Evolutionary conservation across 2,329 filamentous ascomycete genomes (phyloP).

Genomic region (Ceratocystis huliohia): DNA sequence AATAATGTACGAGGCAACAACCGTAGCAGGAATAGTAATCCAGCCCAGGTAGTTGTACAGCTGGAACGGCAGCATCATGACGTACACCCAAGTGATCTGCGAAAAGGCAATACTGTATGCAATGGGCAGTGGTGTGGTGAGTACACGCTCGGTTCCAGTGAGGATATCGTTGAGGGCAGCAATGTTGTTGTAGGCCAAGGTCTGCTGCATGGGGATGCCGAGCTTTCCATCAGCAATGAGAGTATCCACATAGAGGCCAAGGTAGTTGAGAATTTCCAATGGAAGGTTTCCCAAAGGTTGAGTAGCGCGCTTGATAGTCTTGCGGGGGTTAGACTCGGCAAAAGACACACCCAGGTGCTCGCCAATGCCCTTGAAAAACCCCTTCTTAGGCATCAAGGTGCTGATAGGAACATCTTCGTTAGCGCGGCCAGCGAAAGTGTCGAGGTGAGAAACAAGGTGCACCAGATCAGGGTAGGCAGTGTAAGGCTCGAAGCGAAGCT

Average conservation of each 20-base stretch:
- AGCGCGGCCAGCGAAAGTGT: slow-evolving; percentile 56
- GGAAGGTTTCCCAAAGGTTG: slow-evolving; percentile 72
- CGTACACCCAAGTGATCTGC: slow-evolving; percentile 78
- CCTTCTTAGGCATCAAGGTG: slow-evolving; percentile 31
- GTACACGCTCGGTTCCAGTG: slow-evolving; percentile 60
- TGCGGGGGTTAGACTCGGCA: slow-evolving; percentile 64
- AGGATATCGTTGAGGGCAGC: slow-evolving; percentile 58
- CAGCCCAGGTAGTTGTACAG: slow-evolving; percentile 51
- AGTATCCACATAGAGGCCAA: slow-evolving; percentile 53
- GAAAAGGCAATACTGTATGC: slow-evolving; percentile 76
- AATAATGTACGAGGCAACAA: slow-evolving; percentile 68
- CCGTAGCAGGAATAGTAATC: slow-evolving; percentile 65
- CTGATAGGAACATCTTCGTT: slow-evolving; percentile 30
- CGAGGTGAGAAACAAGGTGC: slow-evolving; percentile 56
- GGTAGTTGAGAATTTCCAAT: slow-evolving; percentile 63
- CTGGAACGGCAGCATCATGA: slow-evolving; percentile 71
- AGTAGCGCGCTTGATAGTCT: slow-evolving; percentile 58
- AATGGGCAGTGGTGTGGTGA: slow-evolving; percentile 69
- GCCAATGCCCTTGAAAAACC: slow-evolving; percentile 50
- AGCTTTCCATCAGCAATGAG: slow-evolving; percentile 45
- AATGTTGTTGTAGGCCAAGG: slow-evolving; percentile 47
- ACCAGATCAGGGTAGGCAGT: slow-evolving; percentile 62
- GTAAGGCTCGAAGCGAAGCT: slow-evolving; percentile 71
- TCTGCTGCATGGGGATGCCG: slow-evolving; percentile 45
- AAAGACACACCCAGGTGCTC: slow-evolving; percentile 67